A percentile compares a stretch with the other conserved stretches of the same genome.
These are phyloP conservation scores for Plantago ovata DNA, from an alignment of 257 asterid genomes.

Conservation along the genomic window DNA sequence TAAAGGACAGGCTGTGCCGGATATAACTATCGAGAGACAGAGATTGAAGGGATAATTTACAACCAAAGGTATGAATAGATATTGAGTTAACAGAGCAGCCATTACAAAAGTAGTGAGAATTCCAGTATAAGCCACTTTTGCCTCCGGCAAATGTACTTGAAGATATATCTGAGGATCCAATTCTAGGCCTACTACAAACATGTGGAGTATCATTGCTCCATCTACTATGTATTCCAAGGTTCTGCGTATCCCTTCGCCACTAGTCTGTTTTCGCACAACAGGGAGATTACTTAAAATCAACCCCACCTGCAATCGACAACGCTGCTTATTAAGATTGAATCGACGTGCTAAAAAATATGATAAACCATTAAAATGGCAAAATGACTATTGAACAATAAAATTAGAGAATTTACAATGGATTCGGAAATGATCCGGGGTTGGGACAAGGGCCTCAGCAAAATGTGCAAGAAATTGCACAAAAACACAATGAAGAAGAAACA, in stretches of 20 bases:
- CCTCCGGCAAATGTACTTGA: constrained; percentile 59
- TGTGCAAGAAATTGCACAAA: constrained; percentile 72
- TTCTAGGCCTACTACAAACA: constrained; percentile 85
- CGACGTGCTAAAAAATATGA: not conserved
- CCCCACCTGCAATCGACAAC: constrained; percentile 57
- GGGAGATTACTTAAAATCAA: constrained; percentile 57
- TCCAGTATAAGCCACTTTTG: constrained; percentile 70
- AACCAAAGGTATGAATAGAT: constrained; percentile 31
- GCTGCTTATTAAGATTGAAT: not conserved
- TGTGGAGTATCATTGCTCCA: constrained; percentile 80
- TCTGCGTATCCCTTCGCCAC: constrained; percentile 37
- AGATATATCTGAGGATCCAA: constrained; percentile 75
- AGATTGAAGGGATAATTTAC: constrained; percentile 47
- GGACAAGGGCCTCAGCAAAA: constrained; percentile 57
- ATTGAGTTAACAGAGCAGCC: constrained; percentile 50
- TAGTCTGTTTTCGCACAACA: constrained; percentile 33
- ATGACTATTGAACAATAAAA: not conserved
- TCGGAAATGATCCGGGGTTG: constrained; percentile 83
- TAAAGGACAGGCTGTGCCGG: constrained; percentile 68
- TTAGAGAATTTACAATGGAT: constrained; percentile 47
- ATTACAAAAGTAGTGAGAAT: constrained; percentile 57
- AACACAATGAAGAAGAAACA: constrained; percentile 77
- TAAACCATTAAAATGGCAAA: not conserved
- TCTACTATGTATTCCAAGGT: constrained; percentile 69
- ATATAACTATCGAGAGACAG: constrained; percentile 52